Evolutionary conservation across 495 filamentous ascomycete genomes (phyloP), one percentile per base, ranked within the genome.

Genomic region (Neurospora sp.): DNA sequence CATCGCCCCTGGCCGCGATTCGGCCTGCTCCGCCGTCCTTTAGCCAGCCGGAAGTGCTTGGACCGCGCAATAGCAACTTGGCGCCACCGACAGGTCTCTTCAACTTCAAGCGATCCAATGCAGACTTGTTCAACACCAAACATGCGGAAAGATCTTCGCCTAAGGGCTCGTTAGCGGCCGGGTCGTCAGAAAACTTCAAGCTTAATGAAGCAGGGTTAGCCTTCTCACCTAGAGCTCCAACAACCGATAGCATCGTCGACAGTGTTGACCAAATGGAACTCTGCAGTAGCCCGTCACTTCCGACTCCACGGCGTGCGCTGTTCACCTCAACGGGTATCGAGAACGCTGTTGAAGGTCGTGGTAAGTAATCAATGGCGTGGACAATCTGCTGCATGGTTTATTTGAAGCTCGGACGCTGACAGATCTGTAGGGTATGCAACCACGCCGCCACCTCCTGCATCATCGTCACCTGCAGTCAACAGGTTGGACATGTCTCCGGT

Each of bases 151-250:
- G 93, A 37, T 97, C 96, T 9, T 99, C 96, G 46, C 96, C 96
- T 10, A 92, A 93, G 40, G 89, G 93, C 3, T 96, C 92, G 77
- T 83, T 99, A 74, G 95, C 94, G 27, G 94, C 94, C 61, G 96
- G 98, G 81, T 86, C 98, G 76, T 97, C 94, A 61, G 94, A 97
- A 80, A 99, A 98, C 85, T 97, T 98, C 77, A 94, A 94, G 75
- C 90, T 97, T 75, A 89, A 84, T 72, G 94, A 97, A 79, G 90
- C 91, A 75, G 96, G 93, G 94, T 97, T 79, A 80, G 81, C 85
- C 74, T 38, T 77, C 53, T 37, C 27, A 68, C 41, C 68, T 40
- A n/a, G 31, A 74, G 40, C 73, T 69, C 72, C 77, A 61, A 74
- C 48, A 11, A 18, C 11, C 41, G 41, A 70, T 71, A 48, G 48